A percentile compares a stretch with the other conserved stretches of the same genome.
phyloP scores from a whole-genome alignment of 139 green algal species.

The Mychonastes homosphaera region DNA sequence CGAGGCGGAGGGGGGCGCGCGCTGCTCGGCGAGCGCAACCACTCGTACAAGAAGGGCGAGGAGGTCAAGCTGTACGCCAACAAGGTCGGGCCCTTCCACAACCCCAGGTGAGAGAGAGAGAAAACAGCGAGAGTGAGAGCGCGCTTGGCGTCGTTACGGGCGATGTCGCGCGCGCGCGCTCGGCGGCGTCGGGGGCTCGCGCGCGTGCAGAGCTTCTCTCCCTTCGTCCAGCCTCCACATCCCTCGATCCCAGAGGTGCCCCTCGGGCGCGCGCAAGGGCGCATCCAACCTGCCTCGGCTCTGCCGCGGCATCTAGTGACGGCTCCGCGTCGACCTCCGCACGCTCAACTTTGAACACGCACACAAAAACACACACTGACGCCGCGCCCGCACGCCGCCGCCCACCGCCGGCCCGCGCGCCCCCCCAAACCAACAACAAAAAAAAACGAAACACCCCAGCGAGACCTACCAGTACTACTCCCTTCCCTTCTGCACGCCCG shows the following conservation, averaged over 20 bases:
- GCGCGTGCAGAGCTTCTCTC: background rate
- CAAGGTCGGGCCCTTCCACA: constrained; percentile 68
- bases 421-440: constrained; percentile 58
- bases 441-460: constrained; percentile 28
- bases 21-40: constrained; percentile 21
- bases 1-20: background rate
- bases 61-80: constrained; percentile 50
- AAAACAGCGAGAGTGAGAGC: no score
- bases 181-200: no score
- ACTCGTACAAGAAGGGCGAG: constrained; percentile 55
- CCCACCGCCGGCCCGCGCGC: no score
- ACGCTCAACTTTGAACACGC: no score
- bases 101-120: constrained; percentile 40
- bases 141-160: constrained; percentile 20
- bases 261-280: no score
- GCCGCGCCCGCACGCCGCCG: no score
- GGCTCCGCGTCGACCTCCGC: no score
- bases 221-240: constrained; percentile 7
- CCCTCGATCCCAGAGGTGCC: background rate
- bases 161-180: background rate
- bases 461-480: constrained; percentile 96
- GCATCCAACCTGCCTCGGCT: no score
- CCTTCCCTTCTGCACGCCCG: constrained; percentile 84
- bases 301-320: no score
- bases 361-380: no score